Evolutionary conservation across 768 basidiomycete genomes (phyloP).

Genomic region (Hygrophorus russula): DNA sequence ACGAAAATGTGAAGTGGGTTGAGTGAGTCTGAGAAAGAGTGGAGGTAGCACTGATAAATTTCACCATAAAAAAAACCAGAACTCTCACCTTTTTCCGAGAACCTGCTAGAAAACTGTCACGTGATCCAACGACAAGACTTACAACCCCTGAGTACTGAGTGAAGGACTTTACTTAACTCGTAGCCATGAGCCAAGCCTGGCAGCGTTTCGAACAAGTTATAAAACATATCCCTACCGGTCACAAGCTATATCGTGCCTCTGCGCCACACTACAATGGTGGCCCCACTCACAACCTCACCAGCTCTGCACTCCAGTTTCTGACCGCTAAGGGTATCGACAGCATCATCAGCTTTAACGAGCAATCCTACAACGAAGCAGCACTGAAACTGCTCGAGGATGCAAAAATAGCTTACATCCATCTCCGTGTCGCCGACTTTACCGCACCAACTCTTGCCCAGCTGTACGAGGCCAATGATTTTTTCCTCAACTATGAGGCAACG

Average conservation of each 20-base stretch:
- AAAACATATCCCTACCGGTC: slow-evolving; percentile 4
- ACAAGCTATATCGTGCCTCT: slow-evolving; percentile 13
- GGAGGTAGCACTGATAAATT: no score
- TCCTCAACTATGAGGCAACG: slow-evolving; percentile 1
- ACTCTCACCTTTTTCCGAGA: no score
- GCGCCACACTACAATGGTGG: slow-evolving; percentile 13
- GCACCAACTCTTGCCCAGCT: slow-evolving; percentile 12
- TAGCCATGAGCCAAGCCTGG: slow-evolving; percentile 8
- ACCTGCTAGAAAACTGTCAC: no score
- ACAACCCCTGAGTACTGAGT: background rate
- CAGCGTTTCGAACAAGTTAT: slow-evolving; percentile 10
- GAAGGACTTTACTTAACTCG: background rate
- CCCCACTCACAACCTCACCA: slow-evolving; percentile 10
- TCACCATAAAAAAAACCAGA: no score
- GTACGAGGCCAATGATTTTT: slow-evolving; percentile 10
- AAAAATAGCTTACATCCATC: slow-evolving; percentile 10
- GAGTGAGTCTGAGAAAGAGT: no score
- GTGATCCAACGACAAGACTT: no score
- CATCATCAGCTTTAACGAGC: slow-evolving; percentile 13
- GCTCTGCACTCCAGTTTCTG: slow-evolving; percentile 8
- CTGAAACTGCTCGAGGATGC: slow-evolving; percentile 4
- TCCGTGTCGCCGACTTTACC: slow-evolving; percentile 13
- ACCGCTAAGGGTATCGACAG: slow-evolving; percentile 9
- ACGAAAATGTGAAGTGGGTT: slow-evolving; percentile 3
- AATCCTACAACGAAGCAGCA: slow-evolving; percentile 7